Base-by-base conservation (phyloP, 306 rosid genomes). In the Cucumis cinereus region DNA sequence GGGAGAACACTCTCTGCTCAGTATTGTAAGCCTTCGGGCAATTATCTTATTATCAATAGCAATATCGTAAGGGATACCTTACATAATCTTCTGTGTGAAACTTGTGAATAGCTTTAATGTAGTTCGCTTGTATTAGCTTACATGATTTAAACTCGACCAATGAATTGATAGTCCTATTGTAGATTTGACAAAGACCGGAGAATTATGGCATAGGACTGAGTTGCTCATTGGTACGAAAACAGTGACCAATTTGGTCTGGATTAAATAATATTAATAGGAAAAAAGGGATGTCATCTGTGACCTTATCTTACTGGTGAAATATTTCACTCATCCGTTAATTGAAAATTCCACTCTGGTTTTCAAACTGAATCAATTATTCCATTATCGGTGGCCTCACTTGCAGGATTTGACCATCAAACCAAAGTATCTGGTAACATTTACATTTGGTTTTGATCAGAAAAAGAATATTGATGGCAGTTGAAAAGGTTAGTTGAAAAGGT, bases 361-460 rank as follows among this genome's bases (percentile, higher is more conserved):
- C 81, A 74, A 85, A 86, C 43, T 81, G 77, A 83, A 70, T 79
- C 85, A 74, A 84, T 52, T 69, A 55, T 83, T 79, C 85, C 76
- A 84, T 52, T 69, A 52, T 83, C 78, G 77, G 70, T 84, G 88
- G 90, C 84, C 87, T 60, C 64, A 76, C 79, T 77, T 82, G 24
- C 89, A 93, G 98, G 98, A 93, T 81, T 80, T 86, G 66, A 74
- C 35, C 61, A 59, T 83, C 80, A 74, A 79, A 62, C 90, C 88
- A 10, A 90, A 78, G 89, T 93, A 90, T 74, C 96, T 93, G 77
- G 88, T 90, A 50, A 82, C 97, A 50, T 91, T 93, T 76, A 93
- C 98, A 0, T 96, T 91, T 38, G 98, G 97, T 38, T 77, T 60
- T 80, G 88, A 82, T 53, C 96, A 88, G 82, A 91, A 64, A 81